Base-by-base conservation (phyloP, 2,329 filamentous ascomycete species). In the Fusarium bulbicola region DNA sequence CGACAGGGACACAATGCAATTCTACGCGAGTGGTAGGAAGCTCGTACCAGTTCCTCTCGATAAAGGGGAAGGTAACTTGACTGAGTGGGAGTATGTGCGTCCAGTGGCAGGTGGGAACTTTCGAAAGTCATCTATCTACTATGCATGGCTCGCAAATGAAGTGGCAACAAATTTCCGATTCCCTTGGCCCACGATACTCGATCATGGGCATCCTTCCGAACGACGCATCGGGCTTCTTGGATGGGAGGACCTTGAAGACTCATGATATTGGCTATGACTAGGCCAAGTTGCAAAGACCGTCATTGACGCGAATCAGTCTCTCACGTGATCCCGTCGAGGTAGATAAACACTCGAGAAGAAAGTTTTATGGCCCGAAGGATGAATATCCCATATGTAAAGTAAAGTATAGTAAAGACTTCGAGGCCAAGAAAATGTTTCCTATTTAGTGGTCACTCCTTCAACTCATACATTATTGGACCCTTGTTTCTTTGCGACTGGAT, bases 301-400 rank as follows among this genome's bases (percentile, higher is more conserved):
- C n/a, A n/a, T n/a, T n/a, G 14, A 47, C 20, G 9, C 18, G 15
- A n/a, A 30, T 11, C 9, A 34, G 6, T n/a, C 9, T 30, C 26
- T n/a, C 11, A n/a, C 16, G 5, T 7, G 3, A 21, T 5, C 18
- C 12, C 0, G 3, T 46, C 4, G 9, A 46, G 6, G 18, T 11
- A 21, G 13, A 46, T 5, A 3, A 28, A 15, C 6, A 46, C 26
- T 20, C 5, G 18, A 10, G 4, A 5, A 20, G 18, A 5, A 15
- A 8, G 7, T 3, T 5, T 18, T 43, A 18, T 16, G 16, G 13
- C 42, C n/a, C 14, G 21, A n/a, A 42, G 14, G 32, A 34, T 34
- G 32, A 15, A 16, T 16, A 34, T 34, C n/a, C 8, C 14, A 42
- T 15, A 3, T 42, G 21, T 2, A 43, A 43, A 12, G n/a, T n/a